These are phyloP conservation scores for Tetrahymena borealis DNA, from an alignment of 73 alveolate genomes.

Conservation along the genomic window DNA sequence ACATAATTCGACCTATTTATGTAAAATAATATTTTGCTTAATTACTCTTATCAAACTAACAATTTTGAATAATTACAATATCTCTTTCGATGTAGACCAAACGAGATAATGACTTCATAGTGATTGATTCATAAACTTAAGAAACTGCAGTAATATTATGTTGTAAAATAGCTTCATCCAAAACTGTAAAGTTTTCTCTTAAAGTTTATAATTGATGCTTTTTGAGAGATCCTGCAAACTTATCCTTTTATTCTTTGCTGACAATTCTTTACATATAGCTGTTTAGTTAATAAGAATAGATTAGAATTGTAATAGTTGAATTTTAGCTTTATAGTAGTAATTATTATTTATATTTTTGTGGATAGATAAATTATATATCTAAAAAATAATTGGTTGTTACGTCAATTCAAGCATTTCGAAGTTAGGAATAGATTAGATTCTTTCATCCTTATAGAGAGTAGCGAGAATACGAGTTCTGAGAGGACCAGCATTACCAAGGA, in stretches of 20 bases:
- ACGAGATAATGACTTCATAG: neutral
- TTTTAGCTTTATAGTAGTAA: too few relatives aligned
- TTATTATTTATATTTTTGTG: too few relatives aligned
- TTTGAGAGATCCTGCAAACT: neutral
- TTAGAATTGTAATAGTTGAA: too few relatives aligned
- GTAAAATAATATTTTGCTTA: neutral
- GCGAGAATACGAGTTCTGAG: neutral
- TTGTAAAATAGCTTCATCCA: neutral
- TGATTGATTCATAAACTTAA: neutral
- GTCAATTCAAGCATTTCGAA: neutral
- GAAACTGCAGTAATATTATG: neutral
- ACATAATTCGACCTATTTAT: neutral
- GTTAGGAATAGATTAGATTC: neutral
- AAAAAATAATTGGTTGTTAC: neutral
- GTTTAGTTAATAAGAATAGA: neutral
- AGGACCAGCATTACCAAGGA: neutral
- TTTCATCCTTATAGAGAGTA: neutral
- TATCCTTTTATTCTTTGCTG: neutral
- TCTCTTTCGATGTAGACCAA: neutral
- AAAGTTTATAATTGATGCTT: neutral
- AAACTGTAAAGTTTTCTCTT: conserved; percentile 1
- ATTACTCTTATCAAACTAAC: neutral
- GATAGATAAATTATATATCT: too few relatives aligned
- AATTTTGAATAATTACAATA: neutral
- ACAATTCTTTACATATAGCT: neutral